A percentile compares a stretch with the other conserved stretches of the same genome.
These are phyloP conservation scores for Nectriaceae sp. DNA, from an alignment of 2,329 filamentous ascomycete species.

Conservation along the genomic window DNA sequence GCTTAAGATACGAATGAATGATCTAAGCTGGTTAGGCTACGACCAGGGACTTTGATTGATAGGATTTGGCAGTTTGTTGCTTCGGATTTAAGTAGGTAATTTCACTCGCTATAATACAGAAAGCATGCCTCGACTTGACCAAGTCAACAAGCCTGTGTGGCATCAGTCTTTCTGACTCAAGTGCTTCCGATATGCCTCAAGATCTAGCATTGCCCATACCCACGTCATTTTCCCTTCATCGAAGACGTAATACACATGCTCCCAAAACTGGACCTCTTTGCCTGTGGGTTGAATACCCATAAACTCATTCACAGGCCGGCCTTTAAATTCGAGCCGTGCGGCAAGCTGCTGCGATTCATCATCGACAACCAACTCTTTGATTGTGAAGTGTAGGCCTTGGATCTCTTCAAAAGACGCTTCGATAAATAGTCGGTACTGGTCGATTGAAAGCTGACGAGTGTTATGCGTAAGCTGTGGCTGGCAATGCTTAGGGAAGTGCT, in stretches of 20 bases:
- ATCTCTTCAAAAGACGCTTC: slow-evolving; percentile 30
- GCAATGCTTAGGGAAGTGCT: slow-evolving; percentile 28
- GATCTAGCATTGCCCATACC: slow-evolving; percentile 37
- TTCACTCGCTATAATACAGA: too few relatives aligned
- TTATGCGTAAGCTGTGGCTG: slow-evolving; percentile 33
- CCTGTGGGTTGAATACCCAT: slow-evolving; percentile 32
- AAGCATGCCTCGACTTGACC: too few relatives aligned
- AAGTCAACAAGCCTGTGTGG: too few relatives aligned
- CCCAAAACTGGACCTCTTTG: slow-evolving; percentile 29
- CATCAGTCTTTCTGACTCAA: too few relatives aligned
- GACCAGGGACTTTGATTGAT: too few relatives aligned
- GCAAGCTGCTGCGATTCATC: slow-evolving; percentile 33
- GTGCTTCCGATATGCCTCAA: slow-evolving; percentile 8
- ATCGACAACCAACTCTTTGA: slow-evolving; percentile 33
- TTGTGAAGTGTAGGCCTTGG: slow-evolving; percentile 26
- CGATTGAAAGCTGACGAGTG: slow-evolving; percentile 18
- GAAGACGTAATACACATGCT: slow-evolving; percentile 38
- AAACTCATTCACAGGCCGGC: slow-evolving; percentile 29
- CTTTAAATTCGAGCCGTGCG: slow-evolving; percentile 32
- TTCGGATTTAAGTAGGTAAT: too few relatives aligned
- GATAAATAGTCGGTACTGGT: slow-evolving; percentile 32
- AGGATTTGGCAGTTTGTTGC: too few relatives aligned
- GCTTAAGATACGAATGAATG: too few relatives aligned
- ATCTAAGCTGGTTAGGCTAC: too few relatives aligned
- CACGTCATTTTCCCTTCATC: slow-evolving; percentile 33